A percentile compares a stretch with the other conserved stretches of the same genome.
Evolutionary conservation across 768 basidiomycete species (phyloP).

Genomic region (Lactifluus pinguis): DNA sequence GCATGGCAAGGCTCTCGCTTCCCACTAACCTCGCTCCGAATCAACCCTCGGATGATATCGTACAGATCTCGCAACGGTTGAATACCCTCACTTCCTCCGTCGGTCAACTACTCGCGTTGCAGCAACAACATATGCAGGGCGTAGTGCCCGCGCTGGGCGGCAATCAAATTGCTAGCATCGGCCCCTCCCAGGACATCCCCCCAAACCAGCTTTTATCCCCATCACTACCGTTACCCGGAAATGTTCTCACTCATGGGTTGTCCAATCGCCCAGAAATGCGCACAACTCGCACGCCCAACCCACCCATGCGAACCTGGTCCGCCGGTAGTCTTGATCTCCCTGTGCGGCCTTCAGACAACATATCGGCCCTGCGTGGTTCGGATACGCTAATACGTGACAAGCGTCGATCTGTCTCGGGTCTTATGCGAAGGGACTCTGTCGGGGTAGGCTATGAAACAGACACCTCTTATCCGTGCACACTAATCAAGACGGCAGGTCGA

Average conservation of each 20-base stretch:
- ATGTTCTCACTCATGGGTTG: constrained; percentile 48
- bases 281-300: constrained; percentile 51
- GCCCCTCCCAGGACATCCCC: constrained; percentile 36
- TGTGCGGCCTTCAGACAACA: constrained; percentile 40
- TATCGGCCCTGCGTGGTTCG: constrained; percentile 29
- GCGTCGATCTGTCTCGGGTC: constrained; percentile 61
- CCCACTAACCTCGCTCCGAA: constrained; percentile 65
- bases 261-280: constrained; percentile 60
- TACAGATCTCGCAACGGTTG: constrained; percentile 67
- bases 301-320: constrained; percentile 79
- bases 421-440: constrained; percentile 67
- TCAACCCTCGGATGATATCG: constrained; percentile 65
- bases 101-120: constrained; percentile 72
- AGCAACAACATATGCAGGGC: constrained; percentile 43
- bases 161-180: constrained; percentile 25
- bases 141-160: constrained; percentile 22
- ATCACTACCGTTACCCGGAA: constrained; percentile 30
- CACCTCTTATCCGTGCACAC: constrained; percentile 7
- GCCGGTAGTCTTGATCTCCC: constrained; percentile 72
- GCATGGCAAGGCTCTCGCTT: constrained; percentile 51
- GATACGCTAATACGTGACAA: constrained; percentile 50
- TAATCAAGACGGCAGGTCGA: constrained; percentile 33
- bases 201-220: constrained; percentile 33
- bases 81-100: constrained; percentile 78
- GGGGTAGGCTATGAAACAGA: constrained; percentile 41